Base-by-base conservation (phyloP, 176 grass and related monocot genomes). In the Lolium multiflorum region DNA sequence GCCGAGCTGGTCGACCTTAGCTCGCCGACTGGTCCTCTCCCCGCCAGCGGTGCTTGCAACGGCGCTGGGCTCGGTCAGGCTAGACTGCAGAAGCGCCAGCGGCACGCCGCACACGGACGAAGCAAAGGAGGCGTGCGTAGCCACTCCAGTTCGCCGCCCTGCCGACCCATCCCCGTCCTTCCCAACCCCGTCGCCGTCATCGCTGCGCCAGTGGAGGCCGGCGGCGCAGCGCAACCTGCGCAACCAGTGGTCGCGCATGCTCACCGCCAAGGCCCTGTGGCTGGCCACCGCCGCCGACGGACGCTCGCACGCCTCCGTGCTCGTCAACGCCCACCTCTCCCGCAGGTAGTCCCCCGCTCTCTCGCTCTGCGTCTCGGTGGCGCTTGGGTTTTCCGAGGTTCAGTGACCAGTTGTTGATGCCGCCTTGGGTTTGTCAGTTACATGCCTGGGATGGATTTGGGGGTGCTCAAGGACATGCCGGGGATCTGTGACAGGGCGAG, bases 231-330 rank as follows among this genome's bases (percentile, higher is more conserved):
- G 90, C 25, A 98, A 94, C 84, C 39, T 94, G 18, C 88, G 88
- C 41, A 98, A 96, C 67, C 93, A 96, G 75, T 98, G 91, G 93
- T 88, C 91, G 49, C 88, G 87, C 67, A 87, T 98, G 54, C 38
- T 72, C 8, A 47, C 80, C 11, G 62, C 85, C 61, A 94, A 92
- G 88, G 72, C 81, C 37, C 74, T 85, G 15, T 98, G 90, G 92
- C 31, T 92, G 43, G 65, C 52, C n/a, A 86, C 93, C 41, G 59
- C 86, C n/a, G 77, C 70, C 41, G 84, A 77, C 9, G 90, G 82
- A 35, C 86, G 78, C 54, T 91, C 81, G 65, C 92, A 89, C 21
- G 92, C 97, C 21, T 82, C 92, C 44, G 39, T 37, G 12, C 77
- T 98, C n/a, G 86, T 95, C 26, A 98, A 98, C 76, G 39, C 92